Evolutionary conservation across 495 filamentous ascomycete genomes (phyloP).

Genomic region (Patellaria atrata): DNA sequence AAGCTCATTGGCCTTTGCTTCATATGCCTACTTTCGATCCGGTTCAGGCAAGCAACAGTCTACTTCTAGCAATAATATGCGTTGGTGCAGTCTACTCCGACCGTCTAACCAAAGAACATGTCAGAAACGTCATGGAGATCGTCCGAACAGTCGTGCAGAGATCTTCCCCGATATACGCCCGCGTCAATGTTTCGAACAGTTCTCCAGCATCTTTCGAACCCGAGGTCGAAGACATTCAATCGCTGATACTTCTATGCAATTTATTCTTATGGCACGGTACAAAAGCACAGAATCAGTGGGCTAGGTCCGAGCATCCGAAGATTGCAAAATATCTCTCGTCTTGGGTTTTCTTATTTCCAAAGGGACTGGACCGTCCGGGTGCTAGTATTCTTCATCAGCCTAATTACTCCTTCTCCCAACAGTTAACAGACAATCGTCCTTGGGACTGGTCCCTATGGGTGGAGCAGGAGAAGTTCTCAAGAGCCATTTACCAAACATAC

Average conservation of each 20-base stretch:
- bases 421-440: conserved; percentile 4
- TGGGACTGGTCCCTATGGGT: conserved; percentile 51
- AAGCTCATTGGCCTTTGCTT: conserved; percentile 53
- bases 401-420: too few relatives aligned
- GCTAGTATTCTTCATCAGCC: conserved; percentile 30
- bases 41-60: conserved; percentile 41
- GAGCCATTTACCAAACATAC: conserved; percentile 46
- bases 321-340: conserved; percentile 37
- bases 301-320: conserved; percentile 36
- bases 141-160: conserved; percentile 35
- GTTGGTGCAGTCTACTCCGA: conserved; percentile 54
- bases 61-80: conserved; percentile 48
- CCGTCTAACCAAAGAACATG: conserved; percentile 34
- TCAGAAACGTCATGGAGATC: conserved; percentile 45
- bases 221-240: conserved; percentile 47
- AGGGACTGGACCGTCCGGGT: conserved; percentile 17
- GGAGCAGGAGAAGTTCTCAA: conserved; percentile 50
- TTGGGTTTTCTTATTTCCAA: conserved; percentile 35
- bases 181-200: conserved; percentile 19
- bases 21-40: conserved; percentile 54
- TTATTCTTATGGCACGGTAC: conserved; percentile 51
- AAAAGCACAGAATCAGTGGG: conserved; percentile 38
- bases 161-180: conserved; percentile 34
- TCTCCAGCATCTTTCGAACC: conserved; percentile 22
- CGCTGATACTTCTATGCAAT: conserved; percentile 39